Evolutionary conservation across 306 rosid species (phyloP).

Genomic region (Begonia fuchsioides): DNA sequence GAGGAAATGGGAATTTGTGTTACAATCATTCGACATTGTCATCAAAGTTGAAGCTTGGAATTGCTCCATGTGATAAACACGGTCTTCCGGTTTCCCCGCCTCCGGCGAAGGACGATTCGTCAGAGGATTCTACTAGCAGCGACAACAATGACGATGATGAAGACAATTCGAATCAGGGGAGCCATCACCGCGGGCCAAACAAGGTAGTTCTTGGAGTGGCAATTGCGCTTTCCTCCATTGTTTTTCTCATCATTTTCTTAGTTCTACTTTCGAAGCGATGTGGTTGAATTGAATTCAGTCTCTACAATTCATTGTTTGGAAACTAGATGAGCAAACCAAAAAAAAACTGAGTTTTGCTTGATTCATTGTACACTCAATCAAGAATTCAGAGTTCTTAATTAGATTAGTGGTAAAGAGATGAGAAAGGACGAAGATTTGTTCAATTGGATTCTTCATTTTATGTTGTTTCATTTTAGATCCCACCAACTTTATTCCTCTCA

Average conservation of each 20-base stretch:
- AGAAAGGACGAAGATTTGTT: no score
- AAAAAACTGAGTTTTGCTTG: neutral
- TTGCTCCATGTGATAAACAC: slow-evolving; percentile 72
- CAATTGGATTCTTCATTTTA: no score
- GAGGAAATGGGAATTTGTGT: slow-evolving; percentile 59
- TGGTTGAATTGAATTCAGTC: slow-evolving; percentile 26
- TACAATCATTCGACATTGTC: slow-evolving; percentile 63
- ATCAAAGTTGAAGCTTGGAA: slow-evolving; percentile 80
- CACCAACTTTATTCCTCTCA: no score
- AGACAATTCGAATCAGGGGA: slow-evolving; percentile 19
- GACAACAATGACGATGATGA: slow-evolving; percentile 38
- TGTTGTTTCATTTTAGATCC: no score
- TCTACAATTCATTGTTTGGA: neutral
- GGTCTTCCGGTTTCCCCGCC: slow-evolving; percentile 81
- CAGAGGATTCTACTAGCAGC: slow-evolving; percentile 33
- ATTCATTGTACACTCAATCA: neutral
- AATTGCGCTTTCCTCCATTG: slow-evolving; percentile 71
- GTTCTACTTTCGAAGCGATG: slow-evolving; percentile 61
- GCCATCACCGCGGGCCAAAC: slow-evolving; percentile 53
- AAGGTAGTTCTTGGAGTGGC: slow-evolving; percentile 89
- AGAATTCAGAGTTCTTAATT: slow-evolving; percentile 1
- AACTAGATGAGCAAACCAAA: neutral
- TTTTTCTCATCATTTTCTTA: slow-evolving; percentile 59
- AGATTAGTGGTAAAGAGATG: neutral
- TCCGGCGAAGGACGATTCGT: slow-evolving; percentile 37